Evolutionary conservation across 179 eudicot genomes (phyloP).

Genomic region (Vitellaria paradoxa): DNA sequence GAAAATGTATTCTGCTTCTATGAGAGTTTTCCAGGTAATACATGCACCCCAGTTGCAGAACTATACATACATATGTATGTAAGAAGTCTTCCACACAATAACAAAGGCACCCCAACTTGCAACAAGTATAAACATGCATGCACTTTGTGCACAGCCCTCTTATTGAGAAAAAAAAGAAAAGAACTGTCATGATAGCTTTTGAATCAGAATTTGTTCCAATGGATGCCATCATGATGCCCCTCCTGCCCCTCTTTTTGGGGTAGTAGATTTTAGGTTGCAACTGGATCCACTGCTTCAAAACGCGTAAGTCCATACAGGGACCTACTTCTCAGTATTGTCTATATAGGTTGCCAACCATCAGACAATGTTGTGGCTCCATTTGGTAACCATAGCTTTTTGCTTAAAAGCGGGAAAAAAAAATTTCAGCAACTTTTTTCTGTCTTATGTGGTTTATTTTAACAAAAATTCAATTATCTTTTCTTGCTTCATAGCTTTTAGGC

Average conservation of each 20-base stretch:
- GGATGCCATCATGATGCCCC: neutral
- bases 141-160: neutral
- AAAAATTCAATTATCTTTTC: too few species aligned
- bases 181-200: neutral
- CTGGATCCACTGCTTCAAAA: too few species aligned
- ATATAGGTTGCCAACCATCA: too few species aligned
- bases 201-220: neutral
- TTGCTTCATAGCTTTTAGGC: too few species aligned
- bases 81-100: neutral
- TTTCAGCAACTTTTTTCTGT: too few species aligned
- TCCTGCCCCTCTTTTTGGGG: neutral
- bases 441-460: too few species aligned
- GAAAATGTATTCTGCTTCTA: neutral
- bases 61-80: neutral
- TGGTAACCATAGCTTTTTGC: too few species aligned
- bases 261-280: neutral
- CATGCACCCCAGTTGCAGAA: neutral
- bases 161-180: neutral
- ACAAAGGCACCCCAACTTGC: neutral
- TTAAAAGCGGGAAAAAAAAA: too few species aligned
- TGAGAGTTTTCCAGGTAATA: neutral
- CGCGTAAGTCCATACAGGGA: too few species aligned
- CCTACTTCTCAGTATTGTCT: too few species aligned
- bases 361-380: too few species aligned
- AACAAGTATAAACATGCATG: neutral